Evolutionary conservation across 1,284 basidiomycete genomes (phyloP), one percentile per base, ranked within the genome.

Genomic region (Naganishia cerealis): DNA sequence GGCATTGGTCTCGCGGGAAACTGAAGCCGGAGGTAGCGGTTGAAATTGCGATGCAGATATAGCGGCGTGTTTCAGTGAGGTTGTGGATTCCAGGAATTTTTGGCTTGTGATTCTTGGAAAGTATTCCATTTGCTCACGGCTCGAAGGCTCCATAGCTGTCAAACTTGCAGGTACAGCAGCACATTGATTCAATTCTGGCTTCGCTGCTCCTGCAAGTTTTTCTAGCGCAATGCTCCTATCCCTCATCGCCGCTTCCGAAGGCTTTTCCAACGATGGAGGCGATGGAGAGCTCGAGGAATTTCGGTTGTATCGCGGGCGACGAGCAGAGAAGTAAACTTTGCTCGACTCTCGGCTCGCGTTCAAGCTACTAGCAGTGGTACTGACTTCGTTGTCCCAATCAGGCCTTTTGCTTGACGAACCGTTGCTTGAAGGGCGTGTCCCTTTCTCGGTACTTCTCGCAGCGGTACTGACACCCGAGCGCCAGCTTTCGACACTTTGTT

Each of bases 401-500:
- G 43, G 43, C 40, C 42, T 59, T 24, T 18, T 26, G 15, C 40
- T 21, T 6, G 6, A 33, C 6, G 29, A 18, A 29, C 18, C 18
- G 21, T 46, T 15, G 43, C 43, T 33, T 33, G 29, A 33, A 6
- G 29, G 29, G 29, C 29, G 29, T 33, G 29, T 33, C 29, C 3
- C 29, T 2, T 33, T 33, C 4, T 55, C 38, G n/a, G 15, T 4
- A 39, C 18, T 40, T 18, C 46, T 33, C 9, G 12, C 24, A 7
- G 24, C 43, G 21, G 55, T 58, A 8, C 21, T 29, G 3, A 16
- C 12, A 13, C 42, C 29, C 9, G 39, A 10, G n/a, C 54, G 21
- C 53, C 63, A 57, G n/a, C 16, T 46, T 8, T 21, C 18, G 15
- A 67, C 52, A 42, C 50, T 56, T 5, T 67, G 39, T 40, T 58